Conservation (phyloP, 495 filamentous ascomycete genomes). For the Podospora sp. region DNA sequence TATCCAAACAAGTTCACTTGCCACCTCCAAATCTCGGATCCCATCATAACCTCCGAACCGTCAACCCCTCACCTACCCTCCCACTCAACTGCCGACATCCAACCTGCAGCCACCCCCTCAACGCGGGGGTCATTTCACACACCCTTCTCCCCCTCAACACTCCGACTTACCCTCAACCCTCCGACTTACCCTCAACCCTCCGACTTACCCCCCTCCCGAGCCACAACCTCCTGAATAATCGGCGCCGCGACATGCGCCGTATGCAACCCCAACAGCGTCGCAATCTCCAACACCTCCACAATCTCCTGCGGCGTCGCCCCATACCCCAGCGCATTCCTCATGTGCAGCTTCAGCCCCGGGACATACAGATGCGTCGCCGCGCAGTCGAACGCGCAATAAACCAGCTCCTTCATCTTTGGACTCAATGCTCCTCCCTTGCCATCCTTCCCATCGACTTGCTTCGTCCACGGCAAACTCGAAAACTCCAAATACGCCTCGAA, state of each 20-base stretch:
- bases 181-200: not conserved
- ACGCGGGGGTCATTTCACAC: not conserved
- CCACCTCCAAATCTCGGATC: no score
- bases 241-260: slow-evolving; percentile 40
- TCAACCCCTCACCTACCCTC: no score
- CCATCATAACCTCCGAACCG: no score
- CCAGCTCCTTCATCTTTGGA: slow-evolving; percentile 48
- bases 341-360: slow-evolving; percentile 49
- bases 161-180: not conserved
- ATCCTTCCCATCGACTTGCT: slow-evolving; percentile 24
- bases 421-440: slow-evolving; percentile 33
- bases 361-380: slow-evolving; percentile 49
- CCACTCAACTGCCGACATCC: no score
- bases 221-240: slow-evolving; percentile 31
- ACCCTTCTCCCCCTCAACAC: no score
- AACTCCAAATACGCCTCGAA: slow-evolving; percentile 50
- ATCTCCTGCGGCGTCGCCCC: slow-evolving; percentile 50
- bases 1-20: no score
- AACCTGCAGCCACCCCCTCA: not conserved
- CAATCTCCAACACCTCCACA: slow-evolving; percentile 49
- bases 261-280: slow-evolving; percentile 42
- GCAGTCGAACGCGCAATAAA: slow-evolving; percentile 49
- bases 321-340: slow-evolving; percentile 47
- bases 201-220: not conserved
- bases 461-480: slow-evolving; percentile 40